Base-by-base conservation (phyloP, 306 rosid species). In the Trifolium fragiferum region DNA sequence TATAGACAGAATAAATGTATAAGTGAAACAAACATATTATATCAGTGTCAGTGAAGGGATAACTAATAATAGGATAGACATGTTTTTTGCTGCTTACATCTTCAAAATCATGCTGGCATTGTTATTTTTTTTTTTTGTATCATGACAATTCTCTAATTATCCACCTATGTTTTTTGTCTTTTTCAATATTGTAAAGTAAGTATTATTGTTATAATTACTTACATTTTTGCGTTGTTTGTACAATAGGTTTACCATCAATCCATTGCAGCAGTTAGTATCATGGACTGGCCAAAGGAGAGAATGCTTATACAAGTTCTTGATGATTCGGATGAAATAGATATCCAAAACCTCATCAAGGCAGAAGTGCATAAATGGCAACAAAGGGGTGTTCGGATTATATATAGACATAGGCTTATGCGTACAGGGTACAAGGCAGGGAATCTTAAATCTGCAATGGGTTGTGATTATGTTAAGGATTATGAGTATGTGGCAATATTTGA, bases 311-410 rank as follows among this genome's bases (percentile, higher is more conserved):
- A 94, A 86, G 88, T 94, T 78, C 89, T 94, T 73, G 99, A 94
- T 73, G 99, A 94, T 89, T 94, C 99, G 35, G 93, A 94, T 86
- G 99, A 94, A 41, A 68, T 78, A 32, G 97, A 91, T 69, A 88
- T 71, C 41, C 99, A 94, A 74, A 83, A 82, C 3, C 96, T 92
- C 83, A 94, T 94, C 81, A 94, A 90, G 89, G 96, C 96, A 61
- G 99, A 94, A 84, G 97, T 94, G 58, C 91, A 86, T 69, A 94
- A 94, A 87, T 94, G 99, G 99, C 97, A 91, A 80, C 95, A 90
- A 20, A 84, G 96, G 69, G 99, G 97, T 73, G 88, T 90, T 70
- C 90, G 79, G 68, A 90, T 94, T 65, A 46, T 92, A 76, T 94
- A 94, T 64, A 88, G 99, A 79, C 99, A 94, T 68, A 89, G 99